phyloP scores from a whole-genome alignment of 192 early-diverging fungal genomes.

The Diversispora eburnea region DNA sequence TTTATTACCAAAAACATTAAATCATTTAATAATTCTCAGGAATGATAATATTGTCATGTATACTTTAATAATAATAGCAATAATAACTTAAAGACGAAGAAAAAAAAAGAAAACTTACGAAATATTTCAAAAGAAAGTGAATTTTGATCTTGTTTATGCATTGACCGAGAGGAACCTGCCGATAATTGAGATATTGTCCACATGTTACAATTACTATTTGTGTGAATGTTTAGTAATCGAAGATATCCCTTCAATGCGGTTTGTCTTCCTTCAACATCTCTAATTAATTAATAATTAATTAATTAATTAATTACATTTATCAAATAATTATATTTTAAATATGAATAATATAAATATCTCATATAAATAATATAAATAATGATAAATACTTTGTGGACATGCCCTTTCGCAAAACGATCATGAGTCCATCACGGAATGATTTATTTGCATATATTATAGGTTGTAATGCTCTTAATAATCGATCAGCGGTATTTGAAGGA shows the following conservation, averaged over 20 bases:
- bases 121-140: conserved; percentile 33
- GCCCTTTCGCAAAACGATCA: conserved; percentile 67
- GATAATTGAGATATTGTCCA: conserved; percentile 20
- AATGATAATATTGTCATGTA: no score
- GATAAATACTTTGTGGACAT: conserved; percentile 57
- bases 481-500: conserved; percentile 46
- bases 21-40: no score
- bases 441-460: conserved; percentile 51
- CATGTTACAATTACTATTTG: conserved; percentile 23
- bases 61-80: no score
- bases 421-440: conserved; percentile 57
- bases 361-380: no score
- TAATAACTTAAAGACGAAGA: no score
- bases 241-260: conserved; percentile 62
- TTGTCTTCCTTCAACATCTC: conserved; percentile 55
- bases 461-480: conserved; percentile 51
- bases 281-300: conserved; percentile 22
- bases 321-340: background rate
- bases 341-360: background rate
- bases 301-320: conserved; percentile 21
- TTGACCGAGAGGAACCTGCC: background rate
- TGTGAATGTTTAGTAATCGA: conserved; percentile 42
- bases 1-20: no score
- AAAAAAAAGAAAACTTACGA: background rate
- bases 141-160: conserved; percentile 7